phyloP scores from a whole-genome alignment of 1,139 yeast genomes.

The Yamadazyma sp. region DNA sequence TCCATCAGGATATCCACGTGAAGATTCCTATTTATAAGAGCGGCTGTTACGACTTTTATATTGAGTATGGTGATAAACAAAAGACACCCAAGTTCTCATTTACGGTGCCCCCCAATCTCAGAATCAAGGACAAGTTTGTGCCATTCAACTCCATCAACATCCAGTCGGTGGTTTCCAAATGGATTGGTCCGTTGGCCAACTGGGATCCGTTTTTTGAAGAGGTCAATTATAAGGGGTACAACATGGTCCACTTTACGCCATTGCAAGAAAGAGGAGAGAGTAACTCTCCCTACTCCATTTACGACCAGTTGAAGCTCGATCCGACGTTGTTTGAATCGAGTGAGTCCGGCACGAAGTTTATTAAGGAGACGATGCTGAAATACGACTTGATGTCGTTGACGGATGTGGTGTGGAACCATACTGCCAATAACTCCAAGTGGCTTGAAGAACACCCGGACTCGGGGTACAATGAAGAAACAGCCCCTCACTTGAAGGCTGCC shows the following conservation, averaged over 20 bases:
- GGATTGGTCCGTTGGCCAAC: conserved; percentile 68
- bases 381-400: conserved; percentile 74
- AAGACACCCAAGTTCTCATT: conserved; percentile 64
- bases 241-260: conserved; percentile 96
- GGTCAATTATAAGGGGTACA: conserved; percentile 75
- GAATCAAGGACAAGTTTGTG: conserved; percentile 53
- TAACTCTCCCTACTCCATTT: conserved; percentile 89
- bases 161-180: conserved; percentile 86
- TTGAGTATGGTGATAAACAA: conserved; percentile 43
- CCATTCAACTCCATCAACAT: conserved; percentile 81
- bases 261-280: conserved; percentile 85
- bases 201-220: conserved; percentile 70
- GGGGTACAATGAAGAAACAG: conserved; percentile 82
- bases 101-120: conserved; percentile 77
- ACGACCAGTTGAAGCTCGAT: conserved; percentile 81
- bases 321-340: conserved; percentile 54
- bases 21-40: conserved; percentile 66
- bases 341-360: conserved; percentile 27
- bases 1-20: conserved; percentile 60
- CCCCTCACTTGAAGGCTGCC: conserved; percentile 85
- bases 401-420: conserved; percentile 93
- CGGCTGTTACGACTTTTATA: conserved; percentile 75
- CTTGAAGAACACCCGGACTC: conserved; percentile 81
- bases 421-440: conserved; percentile 90
- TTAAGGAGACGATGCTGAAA: conserved; percentile 47